A percentile compares a stretch with the other conserved stretches of the same genome.
phyloP scores from a whole-genome alignment of 805 yeast species.

The Pichia occidentalis region DNA sequence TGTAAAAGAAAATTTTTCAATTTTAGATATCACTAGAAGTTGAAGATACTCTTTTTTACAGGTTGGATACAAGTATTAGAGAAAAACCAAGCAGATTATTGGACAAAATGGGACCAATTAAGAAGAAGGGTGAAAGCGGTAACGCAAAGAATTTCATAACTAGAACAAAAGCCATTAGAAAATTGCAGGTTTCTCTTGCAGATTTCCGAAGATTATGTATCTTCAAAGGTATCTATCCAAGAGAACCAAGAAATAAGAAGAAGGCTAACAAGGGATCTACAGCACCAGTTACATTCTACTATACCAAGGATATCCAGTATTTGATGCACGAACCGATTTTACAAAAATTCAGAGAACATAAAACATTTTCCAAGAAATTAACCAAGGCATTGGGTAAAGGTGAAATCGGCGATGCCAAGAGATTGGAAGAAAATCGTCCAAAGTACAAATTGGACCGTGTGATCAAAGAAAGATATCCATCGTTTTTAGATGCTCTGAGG shows the following conservation, averaged over 20 bases:
- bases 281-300: conserved; percentile 91
- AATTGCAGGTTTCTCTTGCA: conserved; percentile 86
- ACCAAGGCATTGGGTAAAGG: conserved; percentile 88
- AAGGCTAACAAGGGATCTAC: conserved; percentile 98
- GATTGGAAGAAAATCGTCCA: conserved; percentile 74
- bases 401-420: conserved; percentile 82
- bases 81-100: not conserved
- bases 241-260: conserved; percentile 93
- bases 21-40: not conserved
- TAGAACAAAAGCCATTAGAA: conserved; percentile 89
- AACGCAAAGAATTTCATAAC: conserved; percentile 90
- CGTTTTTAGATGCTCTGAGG: conserved; percentile 84
- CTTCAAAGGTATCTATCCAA: conserved; percentile 95
- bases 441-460: conserved; percentile 82
- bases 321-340: conserved; percentile 91
- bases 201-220: conserved; percentile 97
- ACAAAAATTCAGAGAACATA: conserved; percentile 89
- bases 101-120: conserved; percentile 50
- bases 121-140: conserved; percentile 80
- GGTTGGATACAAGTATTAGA: too few relatives aligned
- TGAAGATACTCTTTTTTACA: not conserved
- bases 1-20: conserved; percentile 2
- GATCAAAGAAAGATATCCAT: conserved; percentile 92
- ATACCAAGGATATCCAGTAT: conserved; percentile 89
- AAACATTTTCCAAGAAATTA: conserved; percentile 86